A percentile compares a stretch with the other conserved stretches of the same genome.
Evolutionary conservation across 169 alveolate genomes (phyloP).

Genomic region (Neospora caninum): DNA sequence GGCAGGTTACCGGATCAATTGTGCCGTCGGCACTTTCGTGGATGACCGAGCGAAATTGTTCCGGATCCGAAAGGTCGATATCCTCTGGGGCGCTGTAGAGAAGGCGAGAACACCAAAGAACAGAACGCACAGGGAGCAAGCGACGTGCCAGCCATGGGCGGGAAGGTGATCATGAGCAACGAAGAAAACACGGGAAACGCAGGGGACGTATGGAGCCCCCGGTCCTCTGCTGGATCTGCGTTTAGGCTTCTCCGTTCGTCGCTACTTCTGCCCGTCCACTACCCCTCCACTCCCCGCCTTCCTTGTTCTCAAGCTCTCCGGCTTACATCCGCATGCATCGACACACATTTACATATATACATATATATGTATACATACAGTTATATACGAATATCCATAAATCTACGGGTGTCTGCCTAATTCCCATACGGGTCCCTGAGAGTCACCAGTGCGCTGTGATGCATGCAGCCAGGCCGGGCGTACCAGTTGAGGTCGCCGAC

Average conservation of each 20-base stretch:
- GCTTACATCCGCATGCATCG: no score
- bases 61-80: conserved; percentile 50
- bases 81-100: conserved; percentile 44
- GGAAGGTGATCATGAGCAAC: not conserved
- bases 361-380: not conserved
- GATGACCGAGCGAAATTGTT: conserved; percentile 39
- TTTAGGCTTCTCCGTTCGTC: no score
- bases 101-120: not conserved
- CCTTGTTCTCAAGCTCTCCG: no score
- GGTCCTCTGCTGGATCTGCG: no score
- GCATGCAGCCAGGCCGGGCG: not conserved
- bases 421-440: no score
- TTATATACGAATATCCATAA: not conserved
- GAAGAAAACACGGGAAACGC: not conserved
- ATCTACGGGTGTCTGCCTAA: no score
- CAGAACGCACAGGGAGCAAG: not conserved
- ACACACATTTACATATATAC: not conserved
- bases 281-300: no score
- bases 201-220: not conserved
- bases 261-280: no score
- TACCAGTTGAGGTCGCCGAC: conserved; percentile 61
- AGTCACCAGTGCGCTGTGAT: no score
- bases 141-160: not conserved
- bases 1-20: not conserved
- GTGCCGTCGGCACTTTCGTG: not conserved